Percentiles rank a stretch among this genome's conserved stretches.
Conservation (phyloP, 2,329 filamentous ascomycete genomes). For the Alternaria triticimaculans region DNA sequence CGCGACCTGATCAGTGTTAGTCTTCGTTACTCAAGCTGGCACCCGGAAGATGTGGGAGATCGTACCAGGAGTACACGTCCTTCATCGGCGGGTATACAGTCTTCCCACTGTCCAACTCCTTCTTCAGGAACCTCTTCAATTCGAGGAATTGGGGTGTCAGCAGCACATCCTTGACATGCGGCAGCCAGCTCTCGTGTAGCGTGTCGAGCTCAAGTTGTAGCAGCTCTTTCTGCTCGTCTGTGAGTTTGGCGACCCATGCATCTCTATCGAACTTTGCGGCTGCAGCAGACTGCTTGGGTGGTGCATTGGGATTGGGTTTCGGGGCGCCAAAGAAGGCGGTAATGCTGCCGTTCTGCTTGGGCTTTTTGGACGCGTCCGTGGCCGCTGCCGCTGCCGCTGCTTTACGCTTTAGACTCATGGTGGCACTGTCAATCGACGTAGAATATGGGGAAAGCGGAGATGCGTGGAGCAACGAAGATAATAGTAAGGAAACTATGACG, state of each 20-base stretch:
- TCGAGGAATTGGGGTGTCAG: conserved; percentile 79
- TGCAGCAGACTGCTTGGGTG: conserved; percentile 22
- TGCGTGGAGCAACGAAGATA: not conserved
- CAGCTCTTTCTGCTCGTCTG: conserved; percentile 79
- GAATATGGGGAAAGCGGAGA: not conserved
- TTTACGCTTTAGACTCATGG: conserved; percentile 61
- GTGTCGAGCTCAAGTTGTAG: conserved; percentile 91
- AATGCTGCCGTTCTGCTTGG: conserved; percentile 74
- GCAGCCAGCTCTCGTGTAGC: conserved; percentile 88
- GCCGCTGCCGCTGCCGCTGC: conserved; percentile 54
- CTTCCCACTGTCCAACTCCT: conserved; percentile 74
- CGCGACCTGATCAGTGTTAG: conserved; percentile 73
- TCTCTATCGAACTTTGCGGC: conserved; percentile 76
- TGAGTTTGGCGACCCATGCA: conserved; percentile 84
- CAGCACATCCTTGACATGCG: conserved; percentile 86
- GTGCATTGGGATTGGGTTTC: conserved; percentile 40
- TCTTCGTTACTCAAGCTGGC: not conserved
- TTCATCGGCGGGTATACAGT: conserved; percentile 86
- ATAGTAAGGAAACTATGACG: not conserved
- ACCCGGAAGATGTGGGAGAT: not conserved
- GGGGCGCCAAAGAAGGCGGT: conserved; percentile 86
- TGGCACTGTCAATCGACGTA: conserved; percentile 20
- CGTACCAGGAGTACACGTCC: conserved; percentile 94
- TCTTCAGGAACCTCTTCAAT: conserved; percentile 84
- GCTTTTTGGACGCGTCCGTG: conserved; percentile 56